Conservation (phyloP, 768 basidiomycete genomes). For the Mycena epipterygia region DNA sequence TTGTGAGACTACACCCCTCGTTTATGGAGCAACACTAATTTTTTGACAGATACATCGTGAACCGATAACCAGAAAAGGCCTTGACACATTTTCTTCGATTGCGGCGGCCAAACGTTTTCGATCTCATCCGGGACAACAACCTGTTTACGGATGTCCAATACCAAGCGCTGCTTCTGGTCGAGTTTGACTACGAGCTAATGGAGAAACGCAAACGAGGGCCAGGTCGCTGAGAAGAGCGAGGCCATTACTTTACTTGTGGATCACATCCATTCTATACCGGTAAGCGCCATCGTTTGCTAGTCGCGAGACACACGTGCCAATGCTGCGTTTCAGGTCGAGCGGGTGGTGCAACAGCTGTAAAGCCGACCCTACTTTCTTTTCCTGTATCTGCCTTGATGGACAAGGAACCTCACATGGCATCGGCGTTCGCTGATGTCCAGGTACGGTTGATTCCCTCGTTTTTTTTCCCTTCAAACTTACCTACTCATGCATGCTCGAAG, state of each 20-base stretch:
- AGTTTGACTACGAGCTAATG: constrained; percentile 93
- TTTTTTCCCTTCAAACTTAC: too few relatives aligned
- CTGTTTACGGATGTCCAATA: constrained; percentile 96
- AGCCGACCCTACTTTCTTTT: constrained; percentile 86
- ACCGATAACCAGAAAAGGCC: constrained; percentile 95
- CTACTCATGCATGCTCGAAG: constrained; percentile 48
- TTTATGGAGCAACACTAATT: neutral
- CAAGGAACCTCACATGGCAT: constrained; percentile 85
- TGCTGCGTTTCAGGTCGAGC: constrained; percentile 71
- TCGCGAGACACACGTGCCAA: neutral
- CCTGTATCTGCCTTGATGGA: constrained; percentile 91
- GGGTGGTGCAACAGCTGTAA: constrained; percentile 91
- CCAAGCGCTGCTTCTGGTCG: constrained; percentile 91
- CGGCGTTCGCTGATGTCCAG: constrained; percentile 89
- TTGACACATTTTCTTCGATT: constrained; percentile 91
- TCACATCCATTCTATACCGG: constrained; percentile 96
- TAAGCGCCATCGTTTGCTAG: constrained; percentile 54
- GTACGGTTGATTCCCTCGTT: constrained; percentile 50
- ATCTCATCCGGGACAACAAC: constrained; percentile 93
- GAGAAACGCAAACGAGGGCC: constrained; percentile 65
- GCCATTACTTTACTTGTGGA: constrained; percentile 92
- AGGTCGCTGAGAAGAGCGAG: constrained; percentile 67
- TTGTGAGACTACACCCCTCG: constrained; percentile 62
- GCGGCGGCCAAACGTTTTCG: constrained; percentile 90
- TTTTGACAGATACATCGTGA: constrained; percentile 78